phyloP scores from a whole-genome alignment of 2,329 filamentous ascomycete genomes.

The Pseudogymnoascus sp. region DNA sequence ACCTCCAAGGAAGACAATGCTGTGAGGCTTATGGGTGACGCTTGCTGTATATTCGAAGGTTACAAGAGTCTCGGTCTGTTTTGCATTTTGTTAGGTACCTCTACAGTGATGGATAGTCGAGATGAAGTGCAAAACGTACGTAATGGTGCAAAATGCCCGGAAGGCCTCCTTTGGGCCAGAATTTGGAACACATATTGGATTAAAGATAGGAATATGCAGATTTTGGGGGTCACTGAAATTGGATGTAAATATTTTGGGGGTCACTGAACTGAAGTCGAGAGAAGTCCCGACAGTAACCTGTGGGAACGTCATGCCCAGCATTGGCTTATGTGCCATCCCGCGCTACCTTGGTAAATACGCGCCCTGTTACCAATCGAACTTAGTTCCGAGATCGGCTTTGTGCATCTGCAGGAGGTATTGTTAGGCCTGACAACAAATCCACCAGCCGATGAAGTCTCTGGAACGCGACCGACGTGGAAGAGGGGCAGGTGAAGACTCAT shows the following conservation, averaged over 20 bases:
- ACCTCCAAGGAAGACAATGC: slow-evolving; percentile 47
- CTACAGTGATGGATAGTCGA: background rate
- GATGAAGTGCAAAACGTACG: slow-evolving; percentile 20
- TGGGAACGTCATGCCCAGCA: background rate
- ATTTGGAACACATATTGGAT: slow-evolving; percentile 27
- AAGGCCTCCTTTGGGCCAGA: slow-evolving; percentile 33
- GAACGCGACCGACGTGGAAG: background rate
- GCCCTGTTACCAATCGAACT: background rate
- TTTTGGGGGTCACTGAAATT: slow-evolving; percentile 1
- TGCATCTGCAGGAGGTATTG: background rate
- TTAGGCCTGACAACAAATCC: background rate
- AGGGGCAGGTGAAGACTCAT: background rate
- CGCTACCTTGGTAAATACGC: background rate
- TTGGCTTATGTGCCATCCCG: background rate
- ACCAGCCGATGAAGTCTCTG: background rate
- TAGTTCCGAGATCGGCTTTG: slow-evolving; percentile 11
- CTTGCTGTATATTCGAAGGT: slow-evolving; percentile 35
- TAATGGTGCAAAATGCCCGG: slow-evolving; percentile 32
- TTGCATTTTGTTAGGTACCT: slow-evolving; percentile 11
- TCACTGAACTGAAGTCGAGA: background rate
- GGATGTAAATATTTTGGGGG: background rate
- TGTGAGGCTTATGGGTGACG: slow-evolving; percentile 35
- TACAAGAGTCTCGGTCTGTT: slow-evolving; percentile 35
- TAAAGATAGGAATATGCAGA: background rate
- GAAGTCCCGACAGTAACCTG: background rate